A percentile compares a stretch with the other conserved stretches of the same genome.
Conservation (phyloP, 108 stramenopile species). For the Fragilariopsis cylindrus region DNA sequence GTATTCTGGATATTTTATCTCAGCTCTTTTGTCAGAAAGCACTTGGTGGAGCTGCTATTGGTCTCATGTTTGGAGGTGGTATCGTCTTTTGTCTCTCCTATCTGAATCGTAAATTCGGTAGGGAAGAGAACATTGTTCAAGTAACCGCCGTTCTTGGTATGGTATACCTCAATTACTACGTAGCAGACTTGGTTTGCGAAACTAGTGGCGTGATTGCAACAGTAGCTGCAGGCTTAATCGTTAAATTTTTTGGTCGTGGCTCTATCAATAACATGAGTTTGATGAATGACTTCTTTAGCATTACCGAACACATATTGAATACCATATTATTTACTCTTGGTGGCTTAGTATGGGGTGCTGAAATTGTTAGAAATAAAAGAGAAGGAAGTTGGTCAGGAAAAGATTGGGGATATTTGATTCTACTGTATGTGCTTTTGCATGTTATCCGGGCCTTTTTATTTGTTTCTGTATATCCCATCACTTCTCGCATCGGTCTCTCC, state of each 20-base stretch:
- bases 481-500: constrained; percentile 56
- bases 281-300: constrained; percentile 76
- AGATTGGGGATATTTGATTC: constrained; percentile 69
- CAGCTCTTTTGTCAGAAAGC: constrained; percentile 68
- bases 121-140: constrained; percentile 76
- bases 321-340: constrained; percentile 91
- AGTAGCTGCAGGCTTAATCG: constrained; percentile 68
- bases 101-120: constrained; percentile 63
- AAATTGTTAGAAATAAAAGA: constrained; percentile 34
- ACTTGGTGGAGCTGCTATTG: constrained; percentile 76
- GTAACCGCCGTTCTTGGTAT: constrained; percentile 74
- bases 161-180: constrained; percentile 85
- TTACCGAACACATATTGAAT: constrained; percentile 85
- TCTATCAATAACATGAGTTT: constrained; percentile 70
- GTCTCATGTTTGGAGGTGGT: constrained; percentile 63
- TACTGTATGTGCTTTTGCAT: constrained; percentile 62
- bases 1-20: background rate
- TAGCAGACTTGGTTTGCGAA: constrained; percentile 58
- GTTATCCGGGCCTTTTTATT: constrained; percentile 66
- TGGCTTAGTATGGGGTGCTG: constrained; percentile 79
- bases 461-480: constrained; percentile 61
- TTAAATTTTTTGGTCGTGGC: constrained; percentile 53
- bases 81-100: constrained; percentile 39
- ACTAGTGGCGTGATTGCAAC: constrained; percentile 83
- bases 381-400: constrained; percentile 40